These are phyloP conservation scores for Herpotrichia juniperi DNA, from an alignment of 2,329 filamentous ascomycete species.

Conservation along the genomic window DNA sequence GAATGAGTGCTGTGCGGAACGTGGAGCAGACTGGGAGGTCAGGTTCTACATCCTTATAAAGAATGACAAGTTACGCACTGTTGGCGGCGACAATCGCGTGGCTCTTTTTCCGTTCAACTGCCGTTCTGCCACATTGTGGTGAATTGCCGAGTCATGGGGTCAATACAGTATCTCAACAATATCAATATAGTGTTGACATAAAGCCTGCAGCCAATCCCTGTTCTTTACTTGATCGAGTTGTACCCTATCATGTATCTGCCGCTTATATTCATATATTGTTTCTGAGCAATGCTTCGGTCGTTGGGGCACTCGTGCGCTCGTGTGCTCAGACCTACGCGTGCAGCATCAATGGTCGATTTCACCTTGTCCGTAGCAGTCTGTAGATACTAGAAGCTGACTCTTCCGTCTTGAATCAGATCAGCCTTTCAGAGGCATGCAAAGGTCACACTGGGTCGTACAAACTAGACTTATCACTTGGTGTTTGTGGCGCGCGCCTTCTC, in stretches of 20 bases:
- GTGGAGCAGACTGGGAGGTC: background rate
- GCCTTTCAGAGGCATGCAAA: too few species aligned
- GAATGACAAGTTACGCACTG: background rate
- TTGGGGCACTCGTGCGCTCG: background rate
- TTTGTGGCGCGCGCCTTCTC: background rate
- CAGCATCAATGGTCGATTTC: background rate
- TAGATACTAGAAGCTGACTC: background rate
- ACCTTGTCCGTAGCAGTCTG: background rate
- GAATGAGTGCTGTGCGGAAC: constrained; percentile 9
- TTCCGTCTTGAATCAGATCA: too few species aligned
- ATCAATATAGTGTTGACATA: constrained; percentile 3
- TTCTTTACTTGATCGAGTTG: background rate
- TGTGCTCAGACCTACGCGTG: background rate
- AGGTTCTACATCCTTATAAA: constrained; percentile 14
- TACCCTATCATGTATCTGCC: constrained; percentile 1
- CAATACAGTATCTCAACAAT: constrained; percentile 6
- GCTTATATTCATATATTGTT: constrained; percentile 3
- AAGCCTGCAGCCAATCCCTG: constrained; percentile 9
- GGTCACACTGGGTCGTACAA: background rate
- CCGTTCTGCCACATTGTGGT: constrained; percentile 8
- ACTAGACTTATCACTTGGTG: background rate
- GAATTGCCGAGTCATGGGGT: constrained; percentile 16
- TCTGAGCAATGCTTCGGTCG: background rate
- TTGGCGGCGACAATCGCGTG: background rate
- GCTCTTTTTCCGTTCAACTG: constrained; percentile 14